Evolutionary conservation across 345 rosid species (phyloP), one percentile per base, ranked within the genome.

Genomic region (Melastoma malabathricum): DNA sequence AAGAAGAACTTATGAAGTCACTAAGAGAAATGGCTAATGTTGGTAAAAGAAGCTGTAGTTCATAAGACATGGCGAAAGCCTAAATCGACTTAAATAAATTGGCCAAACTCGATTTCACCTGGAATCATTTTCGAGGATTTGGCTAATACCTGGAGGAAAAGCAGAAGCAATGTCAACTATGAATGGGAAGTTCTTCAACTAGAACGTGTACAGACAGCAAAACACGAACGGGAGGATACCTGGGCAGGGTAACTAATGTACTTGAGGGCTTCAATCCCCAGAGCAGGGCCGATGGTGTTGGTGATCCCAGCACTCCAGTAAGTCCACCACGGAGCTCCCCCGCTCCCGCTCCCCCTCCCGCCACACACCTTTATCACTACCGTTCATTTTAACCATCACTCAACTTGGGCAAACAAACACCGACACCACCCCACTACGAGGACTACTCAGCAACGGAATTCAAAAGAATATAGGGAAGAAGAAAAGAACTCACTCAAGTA

Each of bases 91-190:
- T 6, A 55, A 54, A 55, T 22, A 34, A 15, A 10, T 16, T 51
- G 54, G 44, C 54, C 34, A 18, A 51, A 17, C 43, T 34, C 29
- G 25, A 59, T 17, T 67, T 47, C 41, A 82, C 96, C 98, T 64
- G 96, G 98, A 74, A 90, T 90, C 98, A 86, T 83, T 72, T 90
- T 86, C 1, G 96, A 90, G 45, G 98, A 90, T 69, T 90, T 90
- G 41, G 94, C 96, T 52, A 90, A 57, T 54, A 90, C 98, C 92
- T 87, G 81, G 47, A 18, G 51, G 65, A 48, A 57, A 57, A 53
- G 65, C 20, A 2, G 20, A 44, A 31, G 55, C 18, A 19, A 44
- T 18, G 44, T 43, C 54, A 51, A 31, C 49, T 34, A 34, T 6
- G 41, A 12, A 12, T 12, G 41, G 41, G 12, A 7, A 34, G 41